Conservation (phyloP, 495 filamentous ascomycete species). For the Aspergillus asperescens region DNA sequence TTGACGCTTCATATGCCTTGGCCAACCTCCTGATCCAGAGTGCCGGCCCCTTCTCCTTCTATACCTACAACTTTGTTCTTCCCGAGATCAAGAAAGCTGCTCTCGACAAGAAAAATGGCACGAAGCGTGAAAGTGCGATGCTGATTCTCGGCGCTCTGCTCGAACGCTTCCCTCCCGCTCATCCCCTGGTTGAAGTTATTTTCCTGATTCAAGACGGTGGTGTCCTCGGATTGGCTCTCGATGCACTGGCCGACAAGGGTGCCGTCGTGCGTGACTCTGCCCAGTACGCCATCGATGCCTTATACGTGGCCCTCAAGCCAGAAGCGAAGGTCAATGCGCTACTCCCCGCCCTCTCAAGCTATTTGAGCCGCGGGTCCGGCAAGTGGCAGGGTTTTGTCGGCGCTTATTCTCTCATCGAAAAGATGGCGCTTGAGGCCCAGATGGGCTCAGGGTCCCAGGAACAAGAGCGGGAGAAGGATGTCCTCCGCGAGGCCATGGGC, state of each 20-base stretch:
- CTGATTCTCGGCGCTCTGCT: slow-evolving; percentile 90
- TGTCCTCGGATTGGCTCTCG: slow-evolving; percentile 66
- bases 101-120: slow-evolving; percentile 87
- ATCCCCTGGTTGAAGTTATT: slow-evolving; percentile 72
- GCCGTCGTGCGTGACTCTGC: slow-evolving; percentile 82
- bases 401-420: slow-evolving; percentile 73
- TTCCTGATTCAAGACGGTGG: slow-evolving; percentile 77
- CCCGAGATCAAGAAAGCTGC: slow-evolving; percentile 76
- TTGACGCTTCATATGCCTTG: slow-evolving; percentile 80
- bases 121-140: slow-evolving; percentile 85
- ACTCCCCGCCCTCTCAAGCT: slow-evolving; percentile 64
- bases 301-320: slow-evolving; percentile 70
- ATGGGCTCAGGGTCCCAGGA: slow-evolving; percentile 72
- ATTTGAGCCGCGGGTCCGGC: slow-evolving; percentile 71
- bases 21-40: slow-evolving; percentile 73
- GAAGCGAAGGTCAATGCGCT: slow-evolving; percentile 78
- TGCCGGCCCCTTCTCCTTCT: slow-evolving; percentile 70
- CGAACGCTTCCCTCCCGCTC: slow-evolving; percentile 75
- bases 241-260: slow-evolving; percentile 87
- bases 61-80: slow-evolving; percentile 60
- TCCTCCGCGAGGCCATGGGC: slow-evolving; percentile 87
- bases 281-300: slow-evolving; percentile 87
- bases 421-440: slow-evolving; percentile 89
- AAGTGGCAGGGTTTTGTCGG: slow-evolving; percentile 97
- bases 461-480: slow-evolving; percentile 76